A percentile compares a stretch with the other conserved stretches of the same genome.
Evolutionary conservation across 495 filamentous ascomycete genomes (phyloP).

Genomic region (Clavariopsis aquatica): DNA sequence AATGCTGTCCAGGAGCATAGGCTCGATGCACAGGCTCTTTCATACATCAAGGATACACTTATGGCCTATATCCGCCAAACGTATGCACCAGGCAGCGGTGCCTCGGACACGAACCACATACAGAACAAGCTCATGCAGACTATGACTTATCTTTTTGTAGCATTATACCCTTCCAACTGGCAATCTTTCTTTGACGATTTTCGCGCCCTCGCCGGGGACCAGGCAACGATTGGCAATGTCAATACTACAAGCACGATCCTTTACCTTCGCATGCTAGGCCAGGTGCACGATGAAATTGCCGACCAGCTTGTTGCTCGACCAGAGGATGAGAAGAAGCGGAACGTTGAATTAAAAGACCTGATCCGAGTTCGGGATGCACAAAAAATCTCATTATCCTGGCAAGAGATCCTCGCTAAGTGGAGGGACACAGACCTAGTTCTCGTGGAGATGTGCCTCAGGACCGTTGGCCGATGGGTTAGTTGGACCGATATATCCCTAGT

Average conservation of each 20-base stretch:
- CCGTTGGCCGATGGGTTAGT: conserved; percentile 91
- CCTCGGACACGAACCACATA: conserved; percentile 67
- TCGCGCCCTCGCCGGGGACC: conserved; percentile 60
- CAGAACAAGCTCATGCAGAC: conserved; percentile 98
- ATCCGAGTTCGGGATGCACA: conserved; percentile 79
- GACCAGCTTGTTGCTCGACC: conserved; percentile 81
- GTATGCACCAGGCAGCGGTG: conserved; percentile 60
- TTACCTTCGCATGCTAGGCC: conserved; percentile 82
- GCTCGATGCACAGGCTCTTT: conserved; percentile 66
- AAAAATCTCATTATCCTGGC: conserved; percentile 85
- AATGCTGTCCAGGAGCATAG: conserved; percentile 76
- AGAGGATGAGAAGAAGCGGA: conserved; percentile 71
- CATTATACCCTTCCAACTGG: conserved; percentile 82
- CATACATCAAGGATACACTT: conserved; percentile 71
- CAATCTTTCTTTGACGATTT: conserved; percentile 86
- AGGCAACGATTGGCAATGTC: conserved; percentile 43
- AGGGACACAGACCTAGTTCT: conserved; percentile 69
- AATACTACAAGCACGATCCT: conserved; percentile 77
- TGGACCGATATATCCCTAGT: conserved; percentile 96
- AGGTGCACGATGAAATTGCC: conserved; percentile 95
- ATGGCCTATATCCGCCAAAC: conserved; percentile 72
- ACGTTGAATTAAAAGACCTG: conserved; percentile 84
- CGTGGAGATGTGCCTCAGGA: conserved; percentile 82
- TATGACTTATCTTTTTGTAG: conserved; percentile 84
- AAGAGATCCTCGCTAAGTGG: conserved; percentile 83